These are phyloP conservation scores for Flaveria floridana DNA, from an alignment of 140 eudicot genomes.

Conservation along the genomic window DNA sequence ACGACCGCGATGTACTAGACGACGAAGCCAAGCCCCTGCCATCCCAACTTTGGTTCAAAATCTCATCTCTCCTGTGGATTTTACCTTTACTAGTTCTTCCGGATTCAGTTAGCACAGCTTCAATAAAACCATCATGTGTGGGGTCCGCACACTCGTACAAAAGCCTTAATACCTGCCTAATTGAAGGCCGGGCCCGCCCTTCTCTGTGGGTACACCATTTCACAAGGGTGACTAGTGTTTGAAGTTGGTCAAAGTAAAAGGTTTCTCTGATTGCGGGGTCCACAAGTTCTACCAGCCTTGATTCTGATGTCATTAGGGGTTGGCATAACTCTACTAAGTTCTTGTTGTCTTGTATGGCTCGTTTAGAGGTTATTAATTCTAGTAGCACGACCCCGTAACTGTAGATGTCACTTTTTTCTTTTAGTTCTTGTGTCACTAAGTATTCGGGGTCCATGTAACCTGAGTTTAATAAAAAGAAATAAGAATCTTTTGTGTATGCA, in stretches of 20 bases:
- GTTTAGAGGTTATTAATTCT: conserved; percentile 70
- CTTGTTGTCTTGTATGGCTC: conserved; percentile 72
- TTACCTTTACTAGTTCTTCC: conserved; percentile 62
- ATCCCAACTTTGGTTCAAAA: conserved; percentile 53
- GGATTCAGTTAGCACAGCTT: conserved; percentile 74
- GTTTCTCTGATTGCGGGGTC: conserved; percentile 65
- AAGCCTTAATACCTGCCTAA: conserved; percentile 87
- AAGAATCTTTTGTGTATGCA: not conserved
- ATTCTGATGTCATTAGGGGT: conserved; percentile 47
- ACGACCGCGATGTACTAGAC: conserved; percentile 78
- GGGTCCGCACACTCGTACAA: conserved; percentile 83
- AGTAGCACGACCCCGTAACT: conserved; percentile 86
- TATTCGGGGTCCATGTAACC: conserved; percentile 98
- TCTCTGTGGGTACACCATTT: conserved; percentile 90
- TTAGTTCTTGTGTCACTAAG: conserved; percentile 69
- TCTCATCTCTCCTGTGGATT: conserved; percentile 18
- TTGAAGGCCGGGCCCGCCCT: conserved; percentile 74
- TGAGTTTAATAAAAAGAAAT: conserved; percentile 26
- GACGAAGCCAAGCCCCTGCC: conserved; percentile 74
- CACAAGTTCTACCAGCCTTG: conserved; percentile 59
- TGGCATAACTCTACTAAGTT: conserved; percentile 77
- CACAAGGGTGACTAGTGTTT: conserved; percentile 52
- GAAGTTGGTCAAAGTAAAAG: conserved; percentile 76
- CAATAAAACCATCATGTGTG: conserved; percentile 71
- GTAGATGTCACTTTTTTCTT: conserved; percentile 91